A percentile compares a stretch with the other conserved stretches of the same genome.
Evolutionary conservation across 768 basidiomycete species (phyloP).

Genomic region (Suillus paluster): DNA sequence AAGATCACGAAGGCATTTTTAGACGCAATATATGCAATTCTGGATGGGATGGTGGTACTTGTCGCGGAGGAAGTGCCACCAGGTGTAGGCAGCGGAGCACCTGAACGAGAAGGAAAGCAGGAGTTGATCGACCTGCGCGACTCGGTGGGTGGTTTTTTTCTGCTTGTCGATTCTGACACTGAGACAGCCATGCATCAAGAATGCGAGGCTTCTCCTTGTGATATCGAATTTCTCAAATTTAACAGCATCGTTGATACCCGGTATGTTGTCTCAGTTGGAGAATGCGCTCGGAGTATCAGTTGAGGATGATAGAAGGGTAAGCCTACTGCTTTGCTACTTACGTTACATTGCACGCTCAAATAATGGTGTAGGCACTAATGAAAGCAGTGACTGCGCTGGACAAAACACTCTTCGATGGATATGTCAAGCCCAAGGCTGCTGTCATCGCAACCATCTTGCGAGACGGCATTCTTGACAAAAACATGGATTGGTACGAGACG

Average conservation of each 20-base stretch:
- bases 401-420: conserved; percentile 87
- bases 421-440: conserved; percentile 81
- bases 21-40: conserved; percentile 81
- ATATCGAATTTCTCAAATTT: conserved; percentile 88
- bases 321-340: conserved; percentile 19
- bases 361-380: conserved; percentile 60
- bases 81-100: conserved; percentile 40
- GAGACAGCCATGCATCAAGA: conserved; percentile 48
- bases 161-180: background rate
- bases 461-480: conserved; percentile 74
- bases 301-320: conserved; percentile 71
- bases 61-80: conserved; percentile 72
- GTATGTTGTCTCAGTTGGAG: conserved; percentile 82
- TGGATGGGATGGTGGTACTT: conserved; percentile 84
- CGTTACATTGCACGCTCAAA: background rate
- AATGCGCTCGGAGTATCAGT: conserved; percentile 73
- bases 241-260: conserved; percentile 69
- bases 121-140: conserved; percentile 66
- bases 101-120: conserved; percentile 46
- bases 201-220: conserved; percentile 84
- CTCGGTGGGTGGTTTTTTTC: conserved; percentile 47
- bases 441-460: conserved; percentile 68
- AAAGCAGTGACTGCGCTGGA: conserved; percentile 85
- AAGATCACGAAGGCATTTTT: conserved; percentile 87
- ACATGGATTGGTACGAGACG: conserved; percentile 95